A percentile compares a stretch with the other conserved stretches of the same genome.
Evolutionary conservation across 1,139 yeast species (phyloP).

Genomic region (Suhomyces taliae): DNA sequence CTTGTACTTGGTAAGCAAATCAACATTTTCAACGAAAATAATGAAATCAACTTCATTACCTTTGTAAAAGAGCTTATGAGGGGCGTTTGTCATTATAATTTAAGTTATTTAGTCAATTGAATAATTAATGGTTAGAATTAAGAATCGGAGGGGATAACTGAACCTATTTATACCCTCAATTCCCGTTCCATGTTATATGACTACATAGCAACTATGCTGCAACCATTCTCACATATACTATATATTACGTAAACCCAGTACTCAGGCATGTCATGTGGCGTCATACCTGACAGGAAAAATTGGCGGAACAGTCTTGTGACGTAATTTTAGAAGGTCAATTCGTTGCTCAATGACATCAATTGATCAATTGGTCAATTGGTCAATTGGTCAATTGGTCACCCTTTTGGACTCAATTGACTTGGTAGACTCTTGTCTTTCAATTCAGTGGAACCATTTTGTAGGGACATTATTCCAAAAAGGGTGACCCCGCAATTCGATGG

Average conservation of each 20-base stretch:
- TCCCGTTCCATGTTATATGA: neutral
- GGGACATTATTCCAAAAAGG: neutral
- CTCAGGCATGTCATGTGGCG: conserved; percentile 8
- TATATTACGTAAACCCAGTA: neutral
- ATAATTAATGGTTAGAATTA: neutral
- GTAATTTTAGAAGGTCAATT: neutral
- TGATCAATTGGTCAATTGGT: too few species aligned
- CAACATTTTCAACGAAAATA: conserved; percentile 59
- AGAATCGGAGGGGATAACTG: too few species aligned
- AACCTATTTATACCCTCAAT: conserved; percentile 3
- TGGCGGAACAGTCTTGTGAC: neutral
- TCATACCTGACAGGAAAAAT: conserved; percentile 1
- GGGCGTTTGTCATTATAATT: conserved; percentile 11
- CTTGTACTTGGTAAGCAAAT: conserved; percentile 48
- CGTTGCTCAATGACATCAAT: too few species aligned
- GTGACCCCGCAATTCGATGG: neutral
- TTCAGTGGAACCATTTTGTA: too few species aligned
- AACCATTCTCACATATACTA: conserved; percentile 4
- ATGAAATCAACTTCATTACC: conserved; percentile 65
- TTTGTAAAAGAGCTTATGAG: conserved; percentile 58
- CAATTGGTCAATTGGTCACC: too few species aligned
- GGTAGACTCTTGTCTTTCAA: too few species aligned
- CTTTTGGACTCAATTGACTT: too few species aligned
- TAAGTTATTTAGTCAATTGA: neutral
- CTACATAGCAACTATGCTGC: conserved; percentile 8